Evolutionary conservation across 2,329 filamentous ascomycete genomes (phyloP), one percentile per base, ranked within the genome.

Genomic region (Colletotrichum tropicicola): DNA sequence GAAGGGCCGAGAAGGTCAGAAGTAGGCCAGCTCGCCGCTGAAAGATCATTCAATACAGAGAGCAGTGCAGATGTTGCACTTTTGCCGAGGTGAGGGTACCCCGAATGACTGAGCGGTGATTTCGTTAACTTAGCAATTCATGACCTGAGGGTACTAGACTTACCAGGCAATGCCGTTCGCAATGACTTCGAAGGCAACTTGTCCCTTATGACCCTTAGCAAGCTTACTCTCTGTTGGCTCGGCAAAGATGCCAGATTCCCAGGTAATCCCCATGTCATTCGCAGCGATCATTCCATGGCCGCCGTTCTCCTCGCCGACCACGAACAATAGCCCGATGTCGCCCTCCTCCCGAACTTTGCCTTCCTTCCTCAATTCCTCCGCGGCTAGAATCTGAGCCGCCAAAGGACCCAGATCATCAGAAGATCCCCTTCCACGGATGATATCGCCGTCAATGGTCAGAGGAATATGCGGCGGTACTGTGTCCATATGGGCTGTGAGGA

Each of bases 391-490:
- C 51, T 72, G 68, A 4, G 68, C 57, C 0, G 69, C 69, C 9
- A 87, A 56, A 0, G 74, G 73, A 0, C 74, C 76, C 32, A 77
- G 71, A 32, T 77, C 77, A 44, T 79, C 76, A 55, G 73, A 77
- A 15, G 76, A 73, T 6, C 77, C 85, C 7, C 85, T 79, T 2
- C 85, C 85, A 27, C 79, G 80, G 32, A 86, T 81, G 13, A 72
- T 70, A 19, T 74, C 73, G 8, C 69, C 71, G 6, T 73, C 71
- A 12, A 75, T 69, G 37, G 80, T 79, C 70, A 86, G 85, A 0
- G 84, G 83, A 70, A 84, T 84, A 71, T 81, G 85, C 0, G 85
- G 85, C 1, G 85, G 82, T 4, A 83, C 81, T 8, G 76, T 78
- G 53, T 78, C 75, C 72, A 78, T 76, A 66, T 79, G 76, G 1